Evolutionary conservation across 2,329 filamentous ascomycete genomes (phyloP).

Genomic region (Beauveria bassiana): DNA sequence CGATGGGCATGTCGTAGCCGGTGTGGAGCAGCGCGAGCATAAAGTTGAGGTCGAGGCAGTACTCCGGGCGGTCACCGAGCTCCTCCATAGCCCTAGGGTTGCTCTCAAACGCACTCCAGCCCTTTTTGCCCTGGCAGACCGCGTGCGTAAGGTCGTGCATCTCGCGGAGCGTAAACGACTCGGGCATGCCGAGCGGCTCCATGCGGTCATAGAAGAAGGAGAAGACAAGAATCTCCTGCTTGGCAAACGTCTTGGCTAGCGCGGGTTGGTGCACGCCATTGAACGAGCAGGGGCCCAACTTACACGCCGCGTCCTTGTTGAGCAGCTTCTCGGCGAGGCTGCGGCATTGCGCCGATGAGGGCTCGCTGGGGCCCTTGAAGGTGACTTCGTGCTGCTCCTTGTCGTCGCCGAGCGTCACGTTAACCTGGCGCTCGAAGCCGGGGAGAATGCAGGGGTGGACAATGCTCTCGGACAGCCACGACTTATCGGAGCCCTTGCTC

Average conservation of each 20-base stretch:
- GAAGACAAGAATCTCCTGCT: conserved; percentile 91
- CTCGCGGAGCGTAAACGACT: conserved; percentile 87
- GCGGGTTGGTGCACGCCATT: conserved; percentile 94
- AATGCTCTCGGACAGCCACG: conserved; percentile 65
- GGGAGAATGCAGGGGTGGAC: conserved; percentile 81
- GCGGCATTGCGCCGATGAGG: conserved; percentile 80
- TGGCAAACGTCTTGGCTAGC: conserved; percentile 82
- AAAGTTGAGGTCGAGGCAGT: conserved; percentile 92
- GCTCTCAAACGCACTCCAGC: conserved; percentile 74
- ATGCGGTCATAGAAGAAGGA: conserved; percentile 98
- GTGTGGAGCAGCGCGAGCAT: conserved; percentile 90
- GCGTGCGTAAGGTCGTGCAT: conserved; percentile 76
- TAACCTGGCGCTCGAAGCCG: conserved; percentile 66
- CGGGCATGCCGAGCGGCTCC: conserved; percentile 92
- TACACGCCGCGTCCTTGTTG: conserved; percentile 76
- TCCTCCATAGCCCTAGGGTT: conserved; percentile 74
- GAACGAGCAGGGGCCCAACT: conserved; percentile 90
- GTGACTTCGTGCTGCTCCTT: conserved; percentile 61
- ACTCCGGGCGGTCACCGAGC: conserved; percentile 74
- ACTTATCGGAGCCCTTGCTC: conserved; percentile 48
- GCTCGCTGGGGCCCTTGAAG: conserved; percentile 75
- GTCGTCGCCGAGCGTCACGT: conserved; percentile 57
- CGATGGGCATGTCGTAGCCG: conserved; percentile 95
- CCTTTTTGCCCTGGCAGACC: conserved; percentile 70
- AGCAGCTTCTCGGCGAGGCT: conserved; percentile 84